A percentile compares a stretch with the other conserved stretches of the same genome.
Conservation (phyloP, 257 asterid species). For the Cinchona pubescens region DNA sequence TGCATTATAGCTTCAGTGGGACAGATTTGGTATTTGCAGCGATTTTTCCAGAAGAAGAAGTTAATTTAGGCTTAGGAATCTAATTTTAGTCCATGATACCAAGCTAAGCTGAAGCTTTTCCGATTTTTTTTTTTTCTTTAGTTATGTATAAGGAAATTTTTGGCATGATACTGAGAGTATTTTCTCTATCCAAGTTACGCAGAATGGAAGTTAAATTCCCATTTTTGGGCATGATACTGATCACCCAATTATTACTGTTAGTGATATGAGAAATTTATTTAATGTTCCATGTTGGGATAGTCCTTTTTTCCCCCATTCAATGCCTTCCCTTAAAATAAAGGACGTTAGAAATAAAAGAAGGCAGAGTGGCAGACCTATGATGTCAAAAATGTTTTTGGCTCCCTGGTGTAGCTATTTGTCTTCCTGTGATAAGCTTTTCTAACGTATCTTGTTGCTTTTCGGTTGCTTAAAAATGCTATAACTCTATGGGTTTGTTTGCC, state of each 20-base stretch:
- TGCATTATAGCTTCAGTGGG: constrained; percentile 54
- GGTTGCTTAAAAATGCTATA: not conserved
- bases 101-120: constrained; percentile 12
- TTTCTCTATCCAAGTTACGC: not conserved
- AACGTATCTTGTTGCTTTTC: not conserved
- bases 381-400: not conserved
- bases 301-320: not conserved
- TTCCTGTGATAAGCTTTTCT: not conserved
- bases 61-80: constrained; percentile 51
- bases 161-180: not conserved
- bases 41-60: constrained; percentile 80
- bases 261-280: not conserved
- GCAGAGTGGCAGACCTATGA: too few relatives aligned
- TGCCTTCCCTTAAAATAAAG: not conserved
- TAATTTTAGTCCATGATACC: constrained; percentile 20
- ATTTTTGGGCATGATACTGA: constrained; percentile 6
- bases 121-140: not conserved
- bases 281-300: not conserved
- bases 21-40: constrained; percentile 64
- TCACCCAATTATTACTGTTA: not conserved
- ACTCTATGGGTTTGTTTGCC: not conserved
- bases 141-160: constrained; percentile 5
- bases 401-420: not conserved
- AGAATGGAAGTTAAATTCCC: not conserved
- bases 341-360: not conserved